phyloP scores from a whole-genome alignment of 73 alveolate species.

The Stentor roeselii region DNA sequence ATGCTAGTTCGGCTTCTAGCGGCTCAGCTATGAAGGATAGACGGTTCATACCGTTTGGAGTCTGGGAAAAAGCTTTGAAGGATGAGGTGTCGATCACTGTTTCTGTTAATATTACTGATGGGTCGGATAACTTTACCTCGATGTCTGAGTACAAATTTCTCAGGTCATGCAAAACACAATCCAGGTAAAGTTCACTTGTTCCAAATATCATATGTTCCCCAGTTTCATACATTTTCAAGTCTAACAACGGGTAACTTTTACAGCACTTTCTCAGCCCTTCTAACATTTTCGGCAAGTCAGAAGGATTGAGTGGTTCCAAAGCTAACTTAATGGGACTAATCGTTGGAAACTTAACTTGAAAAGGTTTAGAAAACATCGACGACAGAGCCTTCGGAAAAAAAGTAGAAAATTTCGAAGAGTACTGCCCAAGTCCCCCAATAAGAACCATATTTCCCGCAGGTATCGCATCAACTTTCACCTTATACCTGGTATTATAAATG shows the following conservation, averaged over 20 bases:
- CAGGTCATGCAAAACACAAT: slow-evolving; percentile 95
- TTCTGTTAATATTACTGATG: slow-evolving; percentile 96
- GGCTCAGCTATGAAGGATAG: slow-evolving; percentile 89
- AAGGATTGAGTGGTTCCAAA: slow-evolving; percentile 98
- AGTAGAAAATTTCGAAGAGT: slow-evolving; percentile 83
- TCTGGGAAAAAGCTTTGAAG: slow-evolving; percentile 89
- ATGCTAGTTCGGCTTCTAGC: slow-evolving; percentile 86
- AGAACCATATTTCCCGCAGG: slow-evolving; percentile 91
- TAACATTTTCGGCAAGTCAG: slow-evolving; percentile 99
- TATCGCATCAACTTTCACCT: slow-evolving; percentile 74
- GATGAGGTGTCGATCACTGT: slow-evolving; percentile 97
- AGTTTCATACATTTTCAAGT: slow-evolving; percentile 95
- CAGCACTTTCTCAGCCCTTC: slow-evolving; percentile 93
- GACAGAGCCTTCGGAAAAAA: slow-evolving; percentile 42
- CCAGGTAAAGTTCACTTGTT: slow-evolving; percentile 99
- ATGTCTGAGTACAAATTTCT: slow-evolving; percentile 96
- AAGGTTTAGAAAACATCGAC: slow-evolving; percentile 59
- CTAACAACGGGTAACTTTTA: slow-evolving; percentile 87
- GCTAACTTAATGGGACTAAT: slow-evolving; percentile 85
- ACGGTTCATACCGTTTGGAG: slow-evolving; percentile 93
- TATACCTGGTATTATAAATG: slow-evolving; percentile 77
- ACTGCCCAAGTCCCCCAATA: slow-evolving; percentile 84
- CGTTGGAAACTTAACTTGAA: slow-evolving; percentile 59
- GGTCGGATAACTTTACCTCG: slow-evolving; percentile 98
- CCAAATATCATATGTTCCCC: slow-evolving; percentile 99